These are phyloP conservation scores for sunflower (Helianthus annuus) DNA, from an alignment of 129 eudicot species.

Conservation along the genomic window HanXRQr2.0-SUNRISE NC_035447.2:40592613-40593112, in stretches of 20 bases:
- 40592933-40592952: constrained; percentile 34
- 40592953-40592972: constrained; percentile 53
- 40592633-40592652: too few relatives aligned
- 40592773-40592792: too few relatives aligned
- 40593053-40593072: constrained; percentile 40
- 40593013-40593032: constrained; percentile 58
- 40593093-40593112: constrained; percentile 15
- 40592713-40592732: too few relatives aligned
- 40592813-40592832: too few relatives aligned
- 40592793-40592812: too few relatives aligned
- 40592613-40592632: too few relatives aligned
- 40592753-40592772: too few relatives aligned
- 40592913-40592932: constrained; percentile 44
- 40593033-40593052: constrained; percentile 85
- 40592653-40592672: too few relatives aligned
- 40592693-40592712: too few relatives aligned
- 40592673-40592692: too few relatives aligned
- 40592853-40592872: constrained; percentile 17
- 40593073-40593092: constrained; percentile 17
- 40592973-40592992: constrained; percentile 42
- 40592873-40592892: constrained; percentile 19
- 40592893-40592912: constrained; percentile 18
- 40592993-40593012: constrained; percentile 65
- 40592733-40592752: too few relatives aligned
- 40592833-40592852: too few relatives aligned